These are phyloP conservation scores for Talaromyces sp. DNA, from an alignment of 2,329 filamentous ascomycete species.

Conservation along the genomic window DNA sequence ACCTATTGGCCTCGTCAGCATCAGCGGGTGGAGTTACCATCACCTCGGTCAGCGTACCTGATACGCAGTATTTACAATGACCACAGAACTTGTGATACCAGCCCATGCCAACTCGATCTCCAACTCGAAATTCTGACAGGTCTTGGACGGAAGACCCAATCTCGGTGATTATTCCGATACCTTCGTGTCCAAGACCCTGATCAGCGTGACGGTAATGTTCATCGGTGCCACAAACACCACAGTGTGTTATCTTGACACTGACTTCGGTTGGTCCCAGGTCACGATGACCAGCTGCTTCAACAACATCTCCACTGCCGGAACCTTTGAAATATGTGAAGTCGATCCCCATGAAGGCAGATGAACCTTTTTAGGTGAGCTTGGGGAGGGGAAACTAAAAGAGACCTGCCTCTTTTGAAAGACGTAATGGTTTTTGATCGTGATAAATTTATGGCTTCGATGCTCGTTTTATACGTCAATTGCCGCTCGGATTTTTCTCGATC, in stretches of 20 bases:
- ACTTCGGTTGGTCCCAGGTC: slow-evolving; percentile 41
- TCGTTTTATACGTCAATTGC: background rate
- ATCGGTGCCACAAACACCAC: slow-evolving; percentile 64
- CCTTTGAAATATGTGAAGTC: background rate
- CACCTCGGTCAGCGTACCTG: background rate
- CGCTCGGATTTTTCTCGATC: too few species aligned
- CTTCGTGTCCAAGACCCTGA: slow-evolving; percentile 42
- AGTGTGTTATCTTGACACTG: slow-evolving; percentile 61
- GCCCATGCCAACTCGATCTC: slow-evolving; percentile 45
- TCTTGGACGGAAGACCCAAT: slow-evolving; percentile 24
- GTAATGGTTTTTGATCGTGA: background rate
- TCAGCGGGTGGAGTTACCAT: background rate
- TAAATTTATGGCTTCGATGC: background rate
- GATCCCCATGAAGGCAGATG: background rate
- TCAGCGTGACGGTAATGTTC: slow-evolving; percentile 35
- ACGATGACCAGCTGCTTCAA: background rate
- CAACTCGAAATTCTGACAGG: slow-evolving; percentile 31
- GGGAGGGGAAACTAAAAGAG: background rate
- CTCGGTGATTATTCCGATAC: slow-evolving; percentile 33
- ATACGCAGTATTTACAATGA: background rate
- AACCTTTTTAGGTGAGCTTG: background rate
- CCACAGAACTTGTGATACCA: slow-evolving; percentile 40
- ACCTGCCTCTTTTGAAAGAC: background rate
- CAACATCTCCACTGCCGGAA: background rate
- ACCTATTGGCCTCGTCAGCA: background rate